Evolutionary conservation across 78 protist genomes (phyloP), one percentile per base, ranked within the genome.

Genomic region (Isochrysis galbana): DNA sequence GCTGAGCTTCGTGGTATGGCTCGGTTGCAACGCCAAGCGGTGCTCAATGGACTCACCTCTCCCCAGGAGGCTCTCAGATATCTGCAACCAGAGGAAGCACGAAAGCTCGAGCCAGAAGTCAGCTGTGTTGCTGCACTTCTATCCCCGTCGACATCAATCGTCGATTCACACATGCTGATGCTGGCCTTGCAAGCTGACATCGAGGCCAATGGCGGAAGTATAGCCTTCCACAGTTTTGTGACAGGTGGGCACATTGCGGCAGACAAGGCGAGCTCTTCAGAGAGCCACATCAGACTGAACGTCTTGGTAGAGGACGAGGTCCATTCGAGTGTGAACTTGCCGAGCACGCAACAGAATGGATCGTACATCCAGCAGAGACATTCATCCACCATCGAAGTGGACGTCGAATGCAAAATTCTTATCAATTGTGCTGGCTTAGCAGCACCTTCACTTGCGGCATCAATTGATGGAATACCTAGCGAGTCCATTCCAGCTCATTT

Each of bases 121-220:
- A 32, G 48, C 17, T 87, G 90, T n/a, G 47, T 21, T 14, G 69
- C 34, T 23, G 78, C 55, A 25, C 51, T 90, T 4, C 34, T 11
- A 61, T 47, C 77, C 14, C 89, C 87, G 21, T 4, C 34, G 80
- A 90, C 89, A 0, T 87, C 89, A 4, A 90, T 90, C 10, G 87
- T 90, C 17, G 88, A 90, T 38, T 1, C n/a, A 1, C 89, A 42
- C 21, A 46, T 1, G 41, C 61, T 89, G 14, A 41, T 72, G 55
- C 74, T 22, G 10, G 77, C 90, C 7, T 74, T 87, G 23, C 69
- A 17, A 36, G 77, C 36, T 0, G 72, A 17, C 0, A 46, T 46
- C 7, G 90, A 87, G 47, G 23, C n/a, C 38, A 0, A 21, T 23
- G 90, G 90, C 32, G 77, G 45, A 36, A 38, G 34, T 61, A 25